Evolutionary conservation across 2,329 filamentous ascomycete species (phyloP), one percentile per base, ranked within the genome.

Genomic region (Spiromastix sp.): DNA sequence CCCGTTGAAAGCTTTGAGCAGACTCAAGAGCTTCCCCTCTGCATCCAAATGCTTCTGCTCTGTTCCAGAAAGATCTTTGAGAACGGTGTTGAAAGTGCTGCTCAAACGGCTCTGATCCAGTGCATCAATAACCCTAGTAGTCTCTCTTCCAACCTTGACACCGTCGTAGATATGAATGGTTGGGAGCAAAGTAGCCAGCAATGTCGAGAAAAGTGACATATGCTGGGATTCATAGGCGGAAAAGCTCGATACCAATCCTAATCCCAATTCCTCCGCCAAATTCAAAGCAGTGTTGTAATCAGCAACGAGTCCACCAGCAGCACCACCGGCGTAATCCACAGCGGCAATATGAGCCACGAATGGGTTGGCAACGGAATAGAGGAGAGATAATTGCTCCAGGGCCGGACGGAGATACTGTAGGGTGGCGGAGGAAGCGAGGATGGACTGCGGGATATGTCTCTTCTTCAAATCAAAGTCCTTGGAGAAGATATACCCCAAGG

Each of bases 401-500:
- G 84, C 74, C n/a, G 79, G 68, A 27, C 86, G 82, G 52, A 98
- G 72, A 54, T 82, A 80, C 41, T 77, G 75, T 46, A 98, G 68
- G 45, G 80, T 89, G 30, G 84, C 78, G 0, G 86, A 87, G 2
- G 86, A 85, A 7, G 86, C 89, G 44, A 98, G 65, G 44, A 98
- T 78, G 11, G 85, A 79, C 70, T 98, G 91, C 2, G 91, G 89
- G 39, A 95, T 79, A 55, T 91, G 79, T 47, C 87, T 79, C 71
- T 91, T 95, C 67, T 74, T 77, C 51, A 94, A 63, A 58, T 96
- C 87, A 53, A 94, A 95, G 63, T 98, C 91, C 52, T 85, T 85
- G 42, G 87, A 95, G 71, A 96, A 98, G 58, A 96, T 84, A 65
- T 98, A 98, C 38, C 91, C 91, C 32, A 98, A 73, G 15, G 91